These are phyloP conservation scores for Coniochaeta sp. DNA, from an alignment of 2,329 filamentous ascomycete genomes.

Conservation along the genomic window DNA sequence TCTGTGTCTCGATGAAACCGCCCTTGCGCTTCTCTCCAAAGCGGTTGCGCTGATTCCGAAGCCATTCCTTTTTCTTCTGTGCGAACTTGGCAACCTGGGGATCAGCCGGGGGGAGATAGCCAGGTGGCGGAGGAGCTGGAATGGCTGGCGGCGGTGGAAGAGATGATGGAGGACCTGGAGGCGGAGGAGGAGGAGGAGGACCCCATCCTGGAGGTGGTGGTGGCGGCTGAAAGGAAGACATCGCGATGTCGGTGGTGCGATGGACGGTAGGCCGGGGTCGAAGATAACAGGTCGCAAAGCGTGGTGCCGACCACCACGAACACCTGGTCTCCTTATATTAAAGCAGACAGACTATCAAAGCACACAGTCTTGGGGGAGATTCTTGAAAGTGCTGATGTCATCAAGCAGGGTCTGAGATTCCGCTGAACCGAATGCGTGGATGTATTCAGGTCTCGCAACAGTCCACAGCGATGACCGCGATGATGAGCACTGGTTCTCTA, in stretches of 20 bases:
- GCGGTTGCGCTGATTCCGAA: slow-evolving; percentile 80
- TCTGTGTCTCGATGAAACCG: slow-evolving; percentile 95
- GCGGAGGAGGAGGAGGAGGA: slow-evolving; percentile 48
- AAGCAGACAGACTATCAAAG: too few relatives aligned
- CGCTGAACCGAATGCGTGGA: neutral
- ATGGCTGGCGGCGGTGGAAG: slow-evolving; percentile 49
- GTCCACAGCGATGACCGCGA: slow-evolving; percentile 13
- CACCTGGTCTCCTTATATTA: slow-evolving; percentile 1
- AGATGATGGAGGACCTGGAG: slow-evolving; percentile 26
- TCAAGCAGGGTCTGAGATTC: neutral
- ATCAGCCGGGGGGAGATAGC: slow-evolving; percentile 73
- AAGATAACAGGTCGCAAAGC: neutral
- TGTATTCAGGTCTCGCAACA: slow-evolving; percentile 8
- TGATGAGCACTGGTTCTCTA: neutral
- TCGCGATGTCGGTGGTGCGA: slow-evolving; percentile 15
- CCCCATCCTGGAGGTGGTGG: slow-evolving; percentile 51
- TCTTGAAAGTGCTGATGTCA: neutral
- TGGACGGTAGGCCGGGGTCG: neutral
- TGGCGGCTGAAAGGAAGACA: slow-evolving; percentile 43
- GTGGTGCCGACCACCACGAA: slow-evolving; percentile 1
- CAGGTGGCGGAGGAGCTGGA: slow-evolving; percentile 71
- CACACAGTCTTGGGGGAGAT: neutral
- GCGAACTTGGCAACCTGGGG: slow-evolving; percentile 89
- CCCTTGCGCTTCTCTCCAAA: slow-evolving; percentile 97
- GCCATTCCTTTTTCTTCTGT: slow-evolving; percentile 99